A percentile compares a stretch with the other conserved stretches of the same genome.
phyloP scores from a whole-genome alignment of 768 basidiomycete genomes.

The Rhodosporidiobolus sp. region DNA sequence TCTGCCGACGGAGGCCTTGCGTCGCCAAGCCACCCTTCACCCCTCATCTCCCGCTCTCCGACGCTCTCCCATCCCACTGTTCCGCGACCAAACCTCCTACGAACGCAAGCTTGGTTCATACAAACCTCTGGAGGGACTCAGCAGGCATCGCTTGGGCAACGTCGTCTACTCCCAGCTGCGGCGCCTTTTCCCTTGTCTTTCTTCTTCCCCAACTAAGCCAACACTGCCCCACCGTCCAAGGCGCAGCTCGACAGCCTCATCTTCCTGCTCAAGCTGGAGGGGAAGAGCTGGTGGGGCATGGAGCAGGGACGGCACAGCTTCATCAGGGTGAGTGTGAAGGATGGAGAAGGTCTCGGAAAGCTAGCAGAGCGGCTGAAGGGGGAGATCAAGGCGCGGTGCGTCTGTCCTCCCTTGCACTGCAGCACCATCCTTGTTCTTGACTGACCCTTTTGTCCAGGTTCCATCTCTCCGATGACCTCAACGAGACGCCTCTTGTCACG shows the following conservation, averaged over 20 bases:
- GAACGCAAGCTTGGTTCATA: no score
- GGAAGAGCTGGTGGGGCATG: conserved; percentile 7
- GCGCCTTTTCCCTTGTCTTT: no score
- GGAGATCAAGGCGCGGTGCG: conserved; percentile 24
- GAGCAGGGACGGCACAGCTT: background rate
- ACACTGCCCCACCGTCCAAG: conserved; percentile 45
- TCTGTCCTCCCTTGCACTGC: background rate
- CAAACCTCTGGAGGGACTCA: no score
- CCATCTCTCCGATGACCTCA: conserved; percentile 42
- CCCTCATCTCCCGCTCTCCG: no score
- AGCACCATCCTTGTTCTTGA: no score
- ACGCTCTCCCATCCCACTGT: no score
- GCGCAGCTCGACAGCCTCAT: conserved; percentile 7
- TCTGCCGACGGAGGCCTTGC: no score
- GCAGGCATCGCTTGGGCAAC: no score
- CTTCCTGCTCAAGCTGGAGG: background rate
- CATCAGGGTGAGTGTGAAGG: conserved; percentile 20
- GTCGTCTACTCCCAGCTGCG: no score
- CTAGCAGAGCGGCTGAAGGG: conserved; percentile 13
- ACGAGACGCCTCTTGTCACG: conserved; percentile 64
- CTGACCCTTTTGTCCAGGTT: conserved; percentile 25
- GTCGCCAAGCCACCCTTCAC: no score
- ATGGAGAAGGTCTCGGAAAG: conserved; percentile 13
- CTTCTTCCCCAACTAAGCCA: conserved; percentile 73
- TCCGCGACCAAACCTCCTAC: no score